Base-by-base conservation (phyloP, 2,329 filamentous ascomycete genomes). In the Calonectria pseudoturangicola region DNA sequence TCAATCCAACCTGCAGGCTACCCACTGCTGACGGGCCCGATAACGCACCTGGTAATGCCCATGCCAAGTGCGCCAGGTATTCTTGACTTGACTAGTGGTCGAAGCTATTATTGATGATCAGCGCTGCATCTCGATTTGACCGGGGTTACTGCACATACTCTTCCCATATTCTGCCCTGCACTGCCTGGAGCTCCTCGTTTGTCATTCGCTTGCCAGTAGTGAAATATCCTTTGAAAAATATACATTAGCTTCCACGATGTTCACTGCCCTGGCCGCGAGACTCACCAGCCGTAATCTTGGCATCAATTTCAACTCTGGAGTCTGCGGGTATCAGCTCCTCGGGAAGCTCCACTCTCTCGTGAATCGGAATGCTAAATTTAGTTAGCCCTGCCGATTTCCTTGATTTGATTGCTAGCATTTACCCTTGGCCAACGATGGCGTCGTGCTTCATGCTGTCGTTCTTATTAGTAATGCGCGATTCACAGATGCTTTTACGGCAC, bases 281-380 rank as follows among this genome's bases (percentile, higher is more conserved):
- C 91, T 85, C 86, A 95, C 94, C 97, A 73, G 96, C 95, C 79
- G 96, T 97, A 82, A 98, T 98, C 88, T 98, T 98, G 72, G 97
- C 97, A 84, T 98, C 97, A 81, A 98, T 99, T 85, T 99, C 97
- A n/a, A 98, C 97, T 77, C 96, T 90, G 66, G 95, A 98, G 85
- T 98, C 97, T 75, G 93, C 94, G 15, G 97, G 97, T 79, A 98
- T 98, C 90, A 97, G 92, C 39, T 97, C 94, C 76, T 98, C 95
- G 4, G 96, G 97, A 75, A 98, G 95, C 73, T 97, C 95, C 60
- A 98, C 92, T 73, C 96, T 91, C 86, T 98, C 95, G 80, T 93
- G 89, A 79, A 98, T 98, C 36, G 95, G 94, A 77, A 96, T 96
- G 70, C 91, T 92, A 77, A 28, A 51, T 50, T 75, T 72, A 78